phyloP scores from a whole-genome alignment of 2,329 filamentous ascomycete species.

The Phaeophleospora eucalypticola region DNA sequence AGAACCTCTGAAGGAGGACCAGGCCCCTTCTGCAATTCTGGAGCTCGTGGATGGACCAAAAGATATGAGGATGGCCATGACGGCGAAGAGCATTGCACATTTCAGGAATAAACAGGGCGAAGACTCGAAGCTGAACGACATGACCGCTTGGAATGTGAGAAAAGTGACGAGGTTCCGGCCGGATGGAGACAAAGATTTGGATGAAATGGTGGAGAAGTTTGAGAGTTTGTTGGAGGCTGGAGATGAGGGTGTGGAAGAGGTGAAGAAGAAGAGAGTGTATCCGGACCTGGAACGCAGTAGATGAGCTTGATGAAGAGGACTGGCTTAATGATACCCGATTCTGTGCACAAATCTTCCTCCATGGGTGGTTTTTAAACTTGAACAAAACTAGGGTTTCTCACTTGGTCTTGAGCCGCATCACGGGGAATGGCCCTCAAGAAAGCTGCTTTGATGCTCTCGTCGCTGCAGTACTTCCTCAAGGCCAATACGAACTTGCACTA shows the following conservation, averaged over 20 bases:
- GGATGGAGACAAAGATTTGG: conserved; percentile 63
- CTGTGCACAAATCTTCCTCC: too few relatives aligned
- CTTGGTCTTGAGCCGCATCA: too few relatives aligned
- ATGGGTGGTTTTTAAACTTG: too few relatives aligned
- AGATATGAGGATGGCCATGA: conserved; percentile 93
- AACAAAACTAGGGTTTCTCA: too few relatives aligned
- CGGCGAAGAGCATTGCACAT: conserved; percentile 74
- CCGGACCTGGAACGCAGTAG: conserved; percentile 25
- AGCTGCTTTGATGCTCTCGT: too few relatives aligned
- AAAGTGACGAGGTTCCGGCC: conserved; percentile 78
- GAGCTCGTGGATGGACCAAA: conserved; percentile 91
- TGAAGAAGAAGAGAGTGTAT: conserved; percentile 35
- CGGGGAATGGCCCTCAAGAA: too few relatives aligned
- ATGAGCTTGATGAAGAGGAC: conserved; percentile 15
- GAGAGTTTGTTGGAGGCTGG: conserved; percentile 32
- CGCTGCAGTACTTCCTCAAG: too few relatives aligned
- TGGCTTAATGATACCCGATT: too few relatives aligned
- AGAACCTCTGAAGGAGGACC: conserved; percentile 82
- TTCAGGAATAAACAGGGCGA: conserved; percentile 7
- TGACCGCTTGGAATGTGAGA: conserved; percentile 72
- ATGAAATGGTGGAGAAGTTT: conserved; percentile 52
- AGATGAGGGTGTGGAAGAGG: conserved; percentile 31
- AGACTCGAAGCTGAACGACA: conserved; percentile 58
- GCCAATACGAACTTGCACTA: too few relatives aligned
- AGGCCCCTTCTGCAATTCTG: conserved; percentile 84